Base-by-base conservation (phyloP, 495 filamentous ascomycete species). In the Cercophora newfieldiana region DNA sequence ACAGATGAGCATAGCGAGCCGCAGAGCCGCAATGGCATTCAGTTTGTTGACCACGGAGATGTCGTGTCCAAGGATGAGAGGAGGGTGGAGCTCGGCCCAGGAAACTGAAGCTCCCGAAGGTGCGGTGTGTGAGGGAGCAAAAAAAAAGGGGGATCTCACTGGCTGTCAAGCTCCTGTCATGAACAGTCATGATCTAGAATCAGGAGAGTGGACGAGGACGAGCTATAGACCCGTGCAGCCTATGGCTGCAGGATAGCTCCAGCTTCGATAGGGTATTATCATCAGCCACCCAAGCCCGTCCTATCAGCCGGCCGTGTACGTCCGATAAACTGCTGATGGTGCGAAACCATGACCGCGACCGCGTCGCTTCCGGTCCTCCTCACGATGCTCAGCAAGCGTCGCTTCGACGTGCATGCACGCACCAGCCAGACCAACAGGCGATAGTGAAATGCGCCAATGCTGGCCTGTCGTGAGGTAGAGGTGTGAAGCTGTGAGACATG, bases 211-310 rank as follows among this genome's bases (percentile, higher is more conserved):
- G 50, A 53, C 6, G 21, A 21, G 29, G 28, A 24, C 18, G 25
- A 8, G n/a, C 7, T 19, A 49, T 51, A 18, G 37, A 49, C 12
- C 22, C 59, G 25, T 33, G 19, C 59, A 49, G 59, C 59, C 49
- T 24, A 47, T 5, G 18, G 21, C 10, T 61, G 59, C 59, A 61
- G 59, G n/a, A 49, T 61, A 61, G 59, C 37, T 61, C 24, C 33
- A 59, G 16, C 18, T 26, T 59, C 57, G 30, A 59, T 51, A 21
- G 59, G 47, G 18, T 26, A 28, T 2, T 21, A 47, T 48, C 31
- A 25, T 18, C 33, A 18, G 21, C 21, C 21, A n/a, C 47, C 14
- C 16, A 25, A 14, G 19, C 26, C 54, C 26, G 16, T 30, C 19
- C 24, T 18, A 57, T 22, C 22, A 31, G 54, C 54, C 54, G 24